Conservation (phyloP, 2,329 filamentous ascomycete genomes). For the Aspergillus tamarii region DNA sequence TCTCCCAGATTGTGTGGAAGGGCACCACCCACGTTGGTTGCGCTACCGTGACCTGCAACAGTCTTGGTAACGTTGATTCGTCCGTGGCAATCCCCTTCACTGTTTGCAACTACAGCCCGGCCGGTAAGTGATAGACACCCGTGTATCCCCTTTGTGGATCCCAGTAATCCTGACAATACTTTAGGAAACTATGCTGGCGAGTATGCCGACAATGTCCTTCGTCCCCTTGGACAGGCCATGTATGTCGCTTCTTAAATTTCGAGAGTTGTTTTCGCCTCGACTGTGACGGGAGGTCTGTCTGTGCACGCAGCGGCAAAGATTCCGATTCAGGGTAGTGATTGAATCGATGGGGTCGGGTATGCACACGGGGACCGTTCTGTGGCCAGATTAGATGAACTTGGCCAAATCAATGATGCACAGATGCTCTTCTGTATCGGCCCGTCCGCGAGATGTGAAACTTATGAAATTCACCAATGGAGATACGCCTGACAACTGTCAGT, state of each 20-base stretch:
- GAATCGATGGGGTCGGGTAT: neutral
- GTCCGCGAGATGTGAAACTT: slow-evolving; percentile 10
- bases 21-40: slow-evolving; percentile 66
- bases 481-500: slow-evolving; percentile 20
- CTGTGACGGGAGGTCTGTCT: slow-evolving; percentile 7
- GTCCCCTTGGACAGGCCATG: slow-evolving; percentile 43
- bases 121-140: slow-evolving; percentile 59
- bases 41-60: slow-evolving; percentile 51
- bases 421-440: slow-evolving; percentile 7
- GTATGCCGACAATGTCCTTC: slow-evolving; percentile 57
- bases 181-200: slow-evolving; percentile 59
- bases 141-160: too few relatives aligned
- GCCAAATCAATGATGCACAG: slow-evolving; percentile 1
- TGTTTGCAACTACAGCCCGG: slow-evolving; percentile 83
- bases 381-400: slow-evolving; percentile 1
- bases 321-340: slow-evolving; percentile 2
- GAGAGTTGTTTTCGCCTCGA: slow-evolving; percentile 9
- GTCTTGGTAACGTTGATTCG: slow-evolving; percentile 46
- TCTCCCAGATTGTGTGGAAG: slow-evolving; percentile 75
- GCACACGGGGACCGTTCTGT: neutral
- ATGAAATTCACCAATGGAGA: slow-evolving; percentile 12
- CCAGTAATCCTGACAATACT: slow-evolving; percentile 27
- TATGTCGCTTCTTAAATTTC: slow-evolving; percentile 36
- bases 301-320: slow-evolving; percentile 3
- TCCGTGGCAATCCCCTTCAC: slow-evolving; percentile 66